Base-by-base conservation (phyloP, 1,139 yeast species). In the Debaryomycetaceae sp. region DNA sequence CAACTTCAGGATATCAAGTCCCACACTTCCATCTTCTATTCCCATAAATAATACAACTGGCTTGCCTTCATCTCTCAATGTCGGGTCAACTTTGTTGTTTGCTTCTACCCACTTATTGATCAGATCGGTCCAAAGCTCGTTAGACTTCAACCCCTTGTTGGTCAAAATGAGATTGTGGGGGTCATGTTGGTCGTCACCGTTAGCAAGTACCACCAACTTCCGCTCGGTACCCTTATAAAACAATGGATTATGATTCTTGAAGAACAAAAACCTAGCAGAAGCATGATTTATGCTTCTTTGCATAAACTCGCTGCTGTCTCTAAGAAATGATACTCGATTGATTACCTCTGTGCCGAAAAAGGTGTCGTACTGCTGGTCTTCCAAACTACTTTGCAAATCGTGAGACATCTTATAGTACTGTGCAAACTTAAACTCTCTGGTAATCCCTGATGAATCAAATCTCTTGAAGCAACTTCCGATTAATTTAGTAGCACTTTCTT, bases 251-350 rank as follows among this genome's bases (percentile, higher is more conserved):
- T 66, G 66, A 24, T 60, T 51, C 23, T 57, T 59, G 55, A 60
- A 79, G 40, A 86, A 79, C 6, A 88, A 59, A 49, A 87, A 81
- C 45, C 80, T 68, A 2, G 93, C 70, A 5, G 75, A 63, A 1
- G 77, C 68, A 53, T 79, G 83, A 11, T 55, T 61, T 37, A 83
- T 59, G 1, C 90, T 81, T 34, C 64, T 58, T 39, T 68, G 55
- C 23, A 90, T 74, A 57, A 88, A 90, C 31, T 70, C 77, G 23
- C 66, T 46, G 58, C 89, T 86, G 31, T 81, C 83, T 44, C 97
- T 71, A 40, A 90, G 70, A 58, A 89, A 91, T 9, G 95, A 83
- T 7, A 90, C 83, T 50, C 97, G 69, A 65, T 91, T 90, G 44
- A 91, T 68, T 6, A 79, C 81, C 49, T 80, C 83, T 20, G 75